phyloP scores from a whole-genome alignment of 1,139 yeast species.

The Hemisphaericaspora xylofermentans region DNA sequence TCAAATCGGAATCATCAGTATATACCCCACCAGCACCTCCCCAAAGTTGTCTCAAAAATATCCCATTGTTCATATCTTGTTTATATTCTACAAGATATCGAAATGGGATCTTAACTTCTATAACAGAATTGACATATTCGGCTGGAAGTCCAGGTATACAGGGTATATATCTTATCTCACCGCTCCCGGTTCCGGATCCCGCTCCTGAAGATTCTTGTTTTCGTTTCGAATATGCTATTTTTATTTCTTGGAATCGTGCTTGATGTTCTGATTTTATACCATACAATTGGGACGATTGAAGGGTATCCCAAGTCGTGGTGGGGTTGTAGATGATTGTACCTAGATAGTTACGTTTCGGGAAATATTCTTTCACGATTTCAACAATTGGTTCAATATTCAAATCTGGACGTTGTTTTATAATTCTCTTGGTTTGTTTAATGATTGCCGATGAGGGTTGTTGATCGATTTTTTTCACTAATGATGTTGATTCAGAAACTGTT shows the following conservation, averaged over 20 bases:
- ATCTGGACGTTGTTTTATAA: conserved; percentile 14
- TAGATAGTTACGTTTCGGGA: conserved; percentile 49
- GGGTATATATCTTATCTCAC: conserved; percentile 44
- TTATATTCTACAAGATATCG: conserved; percentile 30
- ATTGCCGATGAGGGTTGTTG: too few relatives aligned
- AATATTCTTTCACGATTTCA: conserved; percentile 43
- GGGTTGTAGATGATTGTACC: conserved; percentile 66
- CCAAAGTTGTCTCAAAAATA: conserved; percentile 73
- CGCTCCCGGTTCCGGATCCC: too few relatives aligned
- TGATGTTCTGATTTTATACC: conserved; percentile 39
- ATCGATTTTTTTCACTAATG: background rate
- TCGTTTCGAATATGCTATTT: conserved; percentile 27
- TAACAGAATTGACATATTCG: conserved; percentile 56
- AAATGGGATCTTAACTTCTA: conserved; percentile 66
- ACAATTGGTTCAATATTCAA: conserved; percentile 47
- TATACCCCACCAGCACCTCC: conserved; percentile 79
- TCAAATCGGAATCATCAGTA: conserved; percentile 88
- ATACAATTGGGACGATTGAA: conserved; percentile 37
- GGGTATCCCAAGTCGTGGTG: conserved; percentile 46
- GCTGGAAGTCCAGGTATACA: conserved; percentile 46
- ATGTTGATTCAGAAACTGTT: background rate
- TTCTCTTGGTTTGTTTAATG: background rate
- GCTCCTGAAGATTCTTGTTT: conserved; percentile 7
- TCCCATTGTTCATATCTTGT: conserved; percentile 39
- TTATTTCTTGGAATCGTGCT: conserved; percentile 30